These are phyloP conservation scores for Protomyces gravidus DNA, from an alignment of 1,139 yeast species.

Conservation along the genomic window DNA sequence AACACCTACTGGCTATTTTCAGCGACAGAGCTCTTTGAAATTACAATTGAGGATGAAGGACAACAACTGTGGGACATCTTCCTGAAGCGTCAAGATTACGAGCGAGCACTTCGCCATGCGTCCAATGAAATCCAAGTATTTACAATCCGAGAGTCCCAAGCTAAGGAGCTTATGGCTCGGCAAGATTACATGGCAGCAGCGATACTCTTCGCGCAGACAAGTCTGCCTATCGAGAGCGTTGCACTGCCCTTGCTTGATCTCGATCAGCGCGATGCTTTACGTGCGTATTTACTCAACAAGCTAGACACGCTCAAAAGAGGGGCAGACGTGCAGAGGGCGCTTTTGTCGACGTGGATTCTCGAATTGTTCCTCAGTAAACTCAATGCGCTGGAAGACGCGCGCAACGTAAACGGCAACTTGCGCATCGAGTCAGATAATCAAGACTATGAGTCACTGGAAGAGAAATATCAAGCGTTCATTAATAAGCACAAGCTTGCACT, in stretches of 20 bases:
- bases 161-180: slow-evolving; percentile 49
- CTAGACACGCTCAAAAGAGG: slow-evolving; percentile 41
- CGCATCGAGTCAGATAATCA: slow-evolving; percentile 33
- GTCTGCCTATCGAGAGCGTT: slow-evolving; percentile 66
- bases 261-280: slow-evolving; percentile 47
- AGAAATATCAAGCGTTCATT: slow-evolving; percentile 53
- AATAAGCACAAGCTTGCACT: slow-evolving; percentile 48
- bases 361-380: slow-evolving; percentile 57
- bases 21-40: slow-evolving; percentile 54
- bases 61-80: slow-evolving; percentile 72
- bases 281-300: slow-evolving; percentile 56
- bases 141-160: slow-evolving; percentile 59
- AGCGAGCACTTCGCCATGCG: slow-evolving; percentile 58
- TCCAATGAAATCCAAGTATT: slow-evolving; percentile 50
- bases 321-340: slow-evolving; percentile 49
- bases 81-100: slow-evolving; percentile 58
- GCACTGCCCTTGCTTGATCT: slow-evolving; percentile 59
- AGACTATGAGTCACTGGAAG: slow-evolving; percentile 35
- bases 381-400: slow-evolving; percentile 48
- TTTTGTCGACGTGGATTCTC: slow-evolving; percentile 79
- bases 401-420: slow-evolving; percentile 36
- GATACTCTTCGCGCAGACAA: slow-evolving; percentile 55
- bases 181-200: slow-evolving; percentile 54
- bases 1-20: slow-evolving; percentile 63
- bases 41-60: slow-evolving; percentile 65